Evolutionary conservation across 306 rosid genomes (phyloP), one percentile per base, ranked within the genome.

Genomic region (Pyrus betulifolia): DNA sequence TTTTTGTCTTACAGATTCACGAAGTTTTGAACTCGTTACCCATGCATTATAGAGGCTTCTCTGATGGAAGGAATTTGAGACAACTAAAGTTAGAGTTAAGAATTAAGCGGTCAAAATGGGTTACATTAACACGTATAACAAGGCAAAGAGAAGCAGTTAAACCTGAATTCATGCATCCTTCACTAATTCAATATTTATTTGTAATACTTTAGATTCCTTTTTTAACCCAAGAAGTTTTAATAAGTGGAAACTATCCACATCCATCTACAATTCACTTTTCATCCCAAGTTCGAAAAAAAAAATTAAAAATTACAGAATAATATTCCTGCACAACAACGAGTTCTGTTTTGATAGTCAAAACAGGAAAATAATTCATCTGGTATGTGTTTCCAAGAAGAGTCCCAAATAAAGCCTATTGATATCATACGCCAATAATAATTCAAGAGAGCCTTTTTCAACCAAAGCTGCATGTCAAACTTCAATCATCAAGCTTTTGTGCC

Each of bases 1-100:
- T 86, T 88, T 96, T 78, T 92, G 90, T 89, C 84, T 70, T 73
- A 92, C 96, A 69, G 98, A 96, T 82, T 96, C 99, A 17, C 98
- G 90, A 30, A 96, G 87, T 77, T 83, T 61, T 11, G 87, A 88
- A 52, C 89, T 93, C 38, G 91, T 80, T 81, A 84, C 17, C 97
- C 96, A 89, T 35, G 98, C 96, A 83, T 82, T 83, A 67, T 81
- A 85, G 65, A 96, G 90, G 82, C 92, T 88, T 86, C 80, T 85
- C 99, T 96, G 96, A 74, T 73, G 81, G 81, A 82, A 85, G 61
- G 67, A 74, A 65, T 74, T 72, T 80, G n/a, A 74, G 75, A 63
- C 14, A 35, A 82, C 74, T 63, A 42, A 78, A 46, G n/a, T 59
- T 67, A 28, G 67, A 40, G 17, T 27, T 33, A 45, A 62, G 19